Base-by-base conservation (phyloP, 345 rosid genomes). In the Populus euphratica region DNA sequence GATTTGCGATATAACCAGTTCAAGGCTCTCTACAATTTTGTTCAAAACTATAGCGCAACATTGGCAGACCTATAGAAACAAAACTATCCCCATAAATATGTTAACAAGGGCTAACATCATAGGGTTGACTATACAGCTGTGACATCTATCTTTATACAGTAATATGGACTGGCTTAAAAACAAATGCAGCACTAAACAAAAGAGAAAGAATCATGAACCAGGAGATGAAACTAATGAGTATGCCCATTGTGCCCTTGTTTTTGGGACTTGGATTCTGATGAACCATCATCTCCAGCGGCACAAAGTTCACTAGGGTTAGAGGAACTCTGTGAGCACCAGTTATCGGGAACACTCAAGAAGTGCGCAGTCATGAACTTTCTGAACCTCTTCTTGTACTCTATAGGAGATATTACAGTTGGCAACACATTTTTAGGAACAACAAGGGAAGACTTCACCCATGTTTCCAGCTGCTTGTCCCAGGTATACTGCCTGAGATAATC, bases 401-500 rank as follows among this genome's bases (percentile, higher is more conserved):
- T 89, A 0, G 99, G 98, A 74, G 97, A 93, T 50, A 96, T 92
- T 18, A 96, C 91, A 21, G 99, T 96, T 0, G 99, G 99, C 79
- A 81, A 81, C 23, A 88, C 79, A 73, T 96, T 96, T 88, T 80
- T 91, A 2, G 99, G 97, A 31, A 91, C 94, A 35, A 96, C 94
- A 35, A 96, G 86, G 6, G 99, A 94, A 66, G 97, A 86, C 86
- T 96, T 96, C 44, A 91, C 99, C 99, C 97, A 96, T 20, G 99
- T 94, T 86, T 96, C 99, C 6, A 94, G 79, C 52, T 93, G 98
- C 79, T 96, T 96, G 88, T 96, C 99, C 98, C 93, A 96, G 21
- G 99, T 96, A 81, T 92, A 96, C 87, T 96, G 98, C 79, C 99
- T 87, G 9, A 96, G 94, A 67, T 92, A 96, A 83, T 96, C 99